Base-by-base conservation (phyloP, 31 red algal genomes). In the Porphyra umbilicalis region DNA sequence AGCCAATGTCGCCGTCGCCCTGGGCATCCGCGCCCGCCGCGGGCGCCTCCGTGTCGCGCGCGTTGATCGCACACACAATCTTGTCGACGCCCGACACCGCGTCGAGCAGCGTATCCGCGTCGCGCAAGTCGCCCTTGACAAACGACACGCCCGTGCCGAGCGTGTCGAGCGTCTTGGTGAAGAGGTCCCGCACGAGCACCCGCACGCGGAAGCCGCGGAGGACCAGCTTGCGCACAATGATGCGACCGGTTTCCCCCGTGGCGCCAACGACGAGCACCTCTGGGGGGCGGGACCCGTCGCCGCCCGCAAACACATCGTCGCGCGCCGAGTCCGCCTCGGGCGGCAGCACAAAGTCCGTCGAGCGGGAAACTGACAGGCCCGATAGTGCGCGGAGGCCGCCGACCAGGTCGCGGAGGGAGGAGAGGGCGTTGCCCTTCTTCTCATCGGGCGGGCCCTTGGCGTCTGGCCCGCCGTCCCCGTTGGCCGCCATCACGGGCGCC, bases 171-270 rank as follows among this genome's bases (percentile, higher is more conserved):
- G 96, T 98, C 4, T 80, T 81, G 34, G 83, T 83, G 84, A 78
- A 92, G 31, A 98, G 82, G 79, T 98, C 85, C 29, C 93, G 82
- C 25, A 98, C 96, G 16, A 98, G 84, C 9, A 94, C 96, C 38
- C 96, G 90, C 36, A 95, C 96, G 34, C 79, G 40, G 42, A 91
- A 98, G 4, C 92, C 96, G 8, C 92, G 86, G 57, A 98, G 83
- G 34, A 98, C 83, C 34, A 98, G 92, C 87, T 98, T 98, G 35
- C 93, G 85, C 14, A 93, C 91, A 79, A 98, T 88, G 76, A 98
- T 83, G 75, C 93, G 90, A 33, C 96, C 96, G 18, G 88, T 91
- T 35, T 89, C 79, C n/a, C 96, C 96, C 25, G 96, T 95, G 15
- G 96, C 96, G 36, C 96, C 96, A 10, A 87, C 88, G 34, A 98